These are phyloP conservation scores for Polygonum maritimum DNA, from an alignment of 148 eudicot species.

Conservation along the genomic window DNA sequence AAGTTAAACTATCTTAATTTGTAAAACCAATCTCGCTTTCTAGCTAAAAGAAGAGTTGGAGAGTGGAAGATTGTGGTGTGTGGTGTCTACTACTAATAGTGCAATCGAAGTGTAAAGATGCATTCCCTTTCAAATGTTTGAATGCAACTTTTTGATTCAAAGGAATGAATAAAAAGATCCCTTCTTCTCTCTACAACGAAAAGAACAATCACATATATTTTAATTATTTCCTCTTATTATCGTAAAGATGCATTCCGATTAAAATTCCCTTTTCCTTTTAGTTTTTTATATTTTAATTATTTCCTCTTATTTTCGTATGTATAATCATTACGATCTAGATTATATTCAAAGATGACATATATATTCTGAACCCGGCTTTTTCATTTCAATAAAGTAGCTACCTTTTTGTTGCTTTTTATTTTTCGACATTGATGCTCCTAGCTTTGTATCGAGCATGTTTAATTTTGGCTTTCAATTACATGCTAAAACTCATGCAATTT, in stretches of 20 bases:
- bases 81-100: slow-evolving; percentile 16
- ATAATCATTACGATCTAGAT: slow-evolving; percentile 30
- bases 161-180: not conserved
- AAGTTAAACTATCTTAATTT: not conserved
- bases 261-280: not conserved
- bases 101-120: slow-evolving; percentile 30
- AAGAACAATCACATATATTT: not conserved
- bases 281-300: slow-evolving; percentile 10
- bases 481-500: not conserved
- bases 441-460: not conserved
- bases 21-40: not conserved
- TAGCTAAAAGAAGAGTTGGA: not conserved
- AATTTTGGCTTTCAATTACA: not conserved
- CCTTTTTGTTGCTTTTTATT: not conserved
- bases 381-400: not conserved
- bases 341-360: slow-evolving; percentile 26
- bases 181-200: too few relatives aligned
- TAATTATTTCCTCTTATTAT: slow-evolving; percentile 15
- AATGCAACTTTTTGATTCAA: slow-evolving; percentile 3
- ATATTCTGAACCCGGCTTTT: slow-evolving; percentile 14
- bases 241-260: too few relatives aligned
- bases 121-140: slow-evolving; percentile 27
- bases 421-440: not conserved
- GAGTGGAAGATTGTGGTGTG: slow-evolving; percentile 29
- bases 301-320: slow-evolving; percentile 16